Percentiles rank a stretch among this genome's conserved stretches.
phyloP scores from a whole-genome alignment of 2,329 filamentous ascomycete genomes.

The Dactylella cylindrospora region DNA sequence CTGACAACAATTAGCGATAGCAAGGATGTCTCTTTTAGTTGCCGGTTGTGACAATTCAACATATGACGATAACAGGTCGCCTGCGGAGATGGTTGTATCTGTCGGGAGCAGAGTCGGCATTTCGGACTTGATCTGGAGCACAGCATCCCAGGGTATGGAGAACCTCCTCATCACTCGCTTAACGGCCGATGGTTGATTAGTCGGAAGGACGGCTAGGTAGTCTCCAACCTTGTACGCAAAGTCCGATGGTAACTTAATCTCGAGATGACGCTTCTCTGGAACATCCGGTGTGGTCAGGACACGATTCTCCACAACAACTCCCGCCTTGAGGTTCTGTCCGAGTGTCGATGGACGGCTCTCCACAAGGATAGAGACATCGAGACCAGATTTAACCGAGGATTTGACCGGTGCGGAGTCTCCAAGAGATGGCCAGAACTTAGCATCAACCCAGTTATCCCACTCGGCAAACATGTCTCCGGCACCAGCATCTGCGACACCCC shows the following conservation, averaged over 20 bases:
- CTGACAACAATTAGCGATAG: slow-evolving; percentile 57
- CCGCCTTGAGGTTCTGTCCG: slow-evolving; percentile 66
- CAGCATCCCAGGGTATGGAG: slow-evolving; percentile 67
- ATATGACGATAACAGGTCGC: slow-evolving; percentile 67
- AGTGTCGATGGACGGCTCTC: slow-evolving; percentile 59
- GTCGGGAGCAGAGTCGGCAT: slow-evolving; percentile 60
- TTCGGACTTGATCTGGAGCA: slow-evolving; percentile 62
- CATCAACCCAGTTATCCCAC: slow-evolving; percentile 69
- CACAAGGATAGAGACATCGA: slow-evolving; percentile 45
- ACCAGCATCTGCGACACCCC: slow-evolving; percentile 64
- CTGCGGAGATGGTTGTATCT: slow-evolving; percentile 61
- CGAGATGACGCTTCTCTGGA: slow-evolving; percentile 65
- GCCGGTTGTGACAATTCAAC: slow-evolving; percentile 73
- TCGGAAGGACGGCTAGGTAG: slow-evolving; percentile 71
- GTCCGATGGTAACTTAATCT: slow-evolving; percentile 66
- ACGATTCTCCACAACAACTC: slow-evolving; percentile 60
- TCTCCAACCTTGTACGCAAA: slow-evolving; percentile 71
- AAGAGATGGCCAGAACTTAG: slow-evolving; percentile 59
- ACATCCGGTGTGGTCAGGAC: slow-evolving; percentile 58
- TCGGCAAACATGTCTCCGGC: slow-evolving; percentile 67
- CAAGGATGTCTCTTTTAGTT: slow-evolving; percentile 64
- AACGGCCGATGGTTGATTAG: slow-evolving; percentile 67
- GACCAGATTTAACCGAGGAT: slow-evolving; percentile 49
- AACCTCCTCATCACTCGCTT: slow-evolving; percentile 66
- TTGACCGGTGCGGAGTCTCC: slow-evolving; percentile 49